Conservation (phyloP, 2,329 filamentous ascomycete species). For the Ceratocystis albifundus region DNA sequence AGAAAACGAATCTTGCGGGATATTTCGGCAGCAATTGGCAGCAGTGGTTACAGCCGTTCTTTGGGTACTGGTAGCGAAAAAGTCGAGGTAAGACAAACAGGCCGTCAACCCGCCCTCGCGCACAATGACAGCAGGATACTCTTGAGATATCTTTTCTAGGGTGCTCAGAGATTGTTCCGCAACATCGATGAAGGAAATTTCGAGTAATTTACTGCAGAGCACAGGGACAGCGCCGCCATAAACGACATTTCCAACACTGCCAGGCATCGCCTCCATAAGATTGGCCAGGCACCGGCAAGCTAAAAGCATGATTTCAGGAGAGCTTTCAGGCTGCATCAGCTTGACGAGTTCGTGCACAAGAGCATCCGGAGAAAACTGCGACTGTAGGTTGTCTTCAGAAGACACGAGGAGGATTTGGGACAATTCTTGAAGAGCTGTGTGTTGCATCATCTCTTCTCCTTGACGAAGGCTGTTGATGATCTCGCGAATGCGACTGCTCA, state of each 20-base stretch:
- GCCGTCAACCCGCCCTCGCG: constrained; percentile 89
- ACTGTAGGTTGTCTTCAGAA: constrained; percentile 90
- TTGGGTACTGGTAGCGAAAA: constrained; percentile 95
- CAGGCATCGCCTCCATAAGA: constrained; percentile 89
- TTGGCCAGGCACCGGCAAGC: constrained; percentile 94
- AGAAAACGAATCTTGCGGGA: constrained; percentile 82
- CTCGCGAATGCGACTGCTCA: constrained; percentile 66
- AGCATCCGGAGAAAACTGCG: constrained; percentile 85
- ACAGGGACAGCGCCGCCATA: constrained; percentile 95
- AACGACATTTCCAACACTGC: constrained; percentile 87
- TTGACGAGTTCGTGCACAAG: constrained; percentile 90
- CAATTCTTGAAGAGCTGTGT: constrained; percentile 84
- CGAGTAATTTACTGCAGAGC: constrained; percentile 84
- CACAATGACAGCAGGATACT: constrained; percentile 90
- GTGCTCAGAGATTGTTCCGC: constrained; percentile 96
- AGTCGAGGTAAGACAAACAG: constrained; percentile 92
- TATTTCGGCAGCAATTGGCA: constrained; percentile 95
- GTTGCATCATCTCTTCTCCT: constrained; percentile 78
- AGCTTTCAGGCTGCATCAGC: constrained; percentile 80
- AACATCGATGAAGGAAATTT: constrained; percentile 94
- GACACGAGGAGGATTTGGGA: constrained; percentile 89
- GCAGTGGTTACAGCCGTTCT: constrained; percentile 93
- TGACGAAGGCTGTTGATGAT: constrained; percentile 64
- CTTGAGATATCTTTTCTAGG: constrained; percentile 90
- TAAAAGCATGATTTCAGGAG: constrained; percentile 92